Evolutionary conservation across 306 rosid species (phyloP).

Genomic region (Trichosanthes truncata): DNA sequence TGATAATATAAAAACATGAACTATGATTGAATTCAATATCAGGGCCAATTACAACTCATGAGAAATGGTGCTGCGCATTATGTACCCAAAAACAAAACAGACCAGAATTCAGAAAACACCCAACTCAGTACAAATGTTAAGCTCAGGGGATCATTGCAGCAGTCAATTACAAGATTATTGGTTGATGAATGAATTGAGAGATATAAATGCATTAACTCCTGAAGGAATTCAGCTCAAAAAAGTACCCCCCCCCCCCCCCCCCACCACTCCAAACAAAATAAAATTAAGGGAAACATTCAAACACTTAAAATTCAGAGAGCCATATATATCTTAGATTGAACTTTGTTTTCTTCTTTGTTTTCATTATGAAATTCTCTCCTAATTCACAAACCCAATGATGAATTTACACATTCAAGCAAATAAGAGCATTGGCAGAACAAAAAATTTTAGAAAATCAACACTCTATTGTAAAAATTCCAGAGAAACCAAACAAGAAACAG

Average conservation of each 20-base stretch:
- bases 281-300: neutral
- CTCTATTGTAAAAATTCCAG: neutral
- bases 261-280: neutral
- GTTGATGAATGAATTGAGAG: neutral
- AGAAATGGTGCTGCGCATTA: neutral
- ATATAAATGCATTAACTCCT: neutral
- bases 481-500: slow-evolving; percentile 1
- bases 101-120: neutral
- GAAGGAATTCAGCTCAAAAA: neutral
- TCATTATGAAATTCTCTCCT: slow-evolving; percentile 10
- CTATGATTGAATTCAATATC: neutral
- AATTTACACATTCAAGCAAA: slow-evolving; percentile 21
- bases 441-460: neutral
- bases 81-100: neutral
- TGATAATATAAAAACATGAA: neutral
- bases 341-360: slow-evolving; percentile 12
- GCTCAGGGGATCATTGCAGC: neutral
- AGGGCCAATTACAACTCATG: neutral
- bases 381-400: slow-evolving; percentile 10
- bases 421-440: slow-evolving; percentile 19
- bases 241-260: neutral
- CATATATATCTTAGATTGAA: slow-evolving; percentile 6
- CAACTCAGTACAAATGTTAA: neutral
- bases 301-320: slow-evolving; percentile 21
- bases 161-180: neutral